Percentiles rank a stretch among this genome's conserved stretches.
Evolutionary conservation across 805 yeast species (phyloP).

Genomic region (Cyberlindnera subsufficiens): DNA sequence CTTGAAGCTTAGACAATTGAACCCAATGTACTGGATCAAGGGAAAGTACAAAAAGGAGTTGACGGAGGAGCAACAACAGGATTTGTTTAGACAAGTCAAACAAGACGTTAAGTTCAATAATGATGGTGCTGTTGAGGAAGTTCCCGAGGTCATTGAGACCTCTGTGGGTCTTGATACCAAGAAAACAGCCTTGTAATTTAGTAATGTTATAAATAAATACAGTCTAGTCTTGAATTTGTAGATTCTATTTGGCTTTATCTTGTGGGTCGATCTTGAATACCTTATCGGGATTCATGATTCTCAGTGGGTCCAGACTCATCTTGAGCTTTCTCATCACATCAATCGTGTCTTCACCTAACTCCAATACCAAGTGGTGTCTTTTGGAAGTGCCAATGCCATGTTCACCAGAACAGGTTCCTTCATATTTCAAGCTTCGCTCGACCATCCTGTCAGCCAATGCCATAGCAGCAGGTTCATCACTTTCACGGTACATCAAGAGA

Average conservation of each 20-base stretch:
- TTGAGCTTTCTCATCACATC: conserved; percentile 70
- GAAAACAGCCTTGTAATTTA: too few relatives aligned
- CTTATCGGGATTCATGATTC: conserved; percentile 75
- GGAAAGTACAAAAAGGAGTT: conserved; percentile 58
- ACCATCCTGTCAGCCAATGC: conserved; percentile 60
- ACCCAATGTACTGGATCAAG: conserved; percentile 71
- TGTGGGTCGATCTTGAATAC: conserved; percentile 63
- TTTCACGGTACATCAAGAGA: conserved; percentile 51
- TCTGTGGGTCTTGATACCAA: background rate
- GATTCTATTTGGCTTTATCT: conserved; percentile 22
- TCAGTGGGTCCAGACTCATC: conserved; percentile 64
- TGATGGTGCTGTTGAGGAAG: conserved; percentile 25
- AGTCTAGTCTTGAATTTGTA: background rate
- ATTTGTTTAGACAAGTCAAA: conserved; percentile 39
- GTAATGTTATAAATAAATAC: background rate
- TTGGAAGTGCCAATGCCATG: conserved; percentile 83
- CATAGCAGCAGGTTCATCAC: conserved; percentile 41
- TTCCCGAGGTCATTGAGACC: background rate
- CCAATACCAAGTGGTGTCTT: conserved; percentile 50
- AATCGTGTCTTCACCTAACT: conserved; percentile 62
- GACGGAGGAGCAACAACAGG: conserved; percentile 44
- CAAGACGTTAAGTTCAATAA: conserved; percentile 30
- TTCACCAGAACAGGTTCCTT: conserved; percentile 84
- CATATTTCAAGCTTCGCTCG: conserved; percentile 53
- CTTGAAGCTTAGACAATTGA: conserved; percentile 43